Percentiles rank a stretch among this genome's conserved stretches.
Conservation (phyloP, 2,329 filamentous ascomycete species). For the Ceratocystis diversiconidia region DNA sequence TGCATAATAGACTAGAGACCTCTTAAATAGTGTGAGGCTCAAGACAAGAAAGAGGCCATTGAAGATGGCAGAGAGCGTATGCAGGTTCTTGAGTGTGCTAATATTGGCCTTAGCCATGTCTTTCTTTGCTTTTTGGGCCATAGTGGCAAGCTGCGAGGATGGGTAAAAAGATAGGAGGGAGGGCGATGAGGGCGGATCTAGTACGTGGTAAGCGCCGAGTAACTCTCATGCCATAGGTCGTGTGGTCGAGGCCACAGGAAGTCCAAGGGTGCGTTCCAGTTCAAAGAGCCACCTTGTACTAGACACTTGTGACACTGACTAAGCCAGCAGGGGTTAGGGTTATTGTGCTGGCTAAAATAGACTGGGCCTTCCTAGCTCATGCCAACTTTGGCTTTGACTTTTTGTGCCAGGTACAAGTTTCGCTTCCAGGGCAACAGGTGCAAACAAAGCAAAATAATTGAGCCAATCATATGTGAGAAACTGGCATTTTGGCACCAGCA, state of each 20-base stretch:
- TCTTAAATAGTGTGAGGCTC: constrained; percentile 50
- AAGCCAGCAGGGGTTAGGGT: not conserved
- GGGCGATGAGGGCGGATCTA: too few relatives aligned
- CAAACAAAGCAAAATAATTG: constrained; percentile 3
- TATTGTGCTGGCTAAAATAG: not conserved
- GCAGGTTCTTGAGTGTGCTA: constrained; percentile 63
- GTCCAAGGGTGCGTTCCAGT: not conserved
- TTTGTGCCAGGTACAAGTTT: constrained; percentile 1
- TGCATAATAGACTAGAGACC: constrained; percentile 53
- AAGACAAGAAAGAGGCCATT: constrained; percentile 63
- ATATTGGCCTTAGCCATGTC: constrained; percentile 64
- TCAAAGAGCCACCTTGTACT: not conserved
- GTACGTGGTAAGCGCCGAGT: too few relatives aligned
- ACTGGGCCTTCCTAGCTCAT: not conserved
- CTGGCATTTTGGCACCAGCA: not conserved
- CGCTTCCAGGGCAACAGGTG: constrained; percentile 17
- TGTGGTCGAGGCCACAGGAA: too few relatives aligned
- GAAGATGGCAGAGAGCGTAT: constrained; percentile 57
- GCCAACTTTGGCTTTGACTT: not conserved
- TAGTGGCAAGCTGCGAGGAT: constrained; percentile 22
- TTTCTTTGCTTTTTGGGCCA: constrained; percentile 52
- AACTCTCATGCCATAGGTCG: too few relatives aligned
- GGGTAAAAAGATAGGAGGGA: not conserved
- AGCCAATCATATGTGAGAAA: constrained; percentile 2
- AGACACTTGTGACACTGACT: constrained; percentile 2